Evolutionary conservation across 2,329 filamentous ascomycete genomes (phyloP).

Genomic region (Cordyceps farinosa): DNA sequence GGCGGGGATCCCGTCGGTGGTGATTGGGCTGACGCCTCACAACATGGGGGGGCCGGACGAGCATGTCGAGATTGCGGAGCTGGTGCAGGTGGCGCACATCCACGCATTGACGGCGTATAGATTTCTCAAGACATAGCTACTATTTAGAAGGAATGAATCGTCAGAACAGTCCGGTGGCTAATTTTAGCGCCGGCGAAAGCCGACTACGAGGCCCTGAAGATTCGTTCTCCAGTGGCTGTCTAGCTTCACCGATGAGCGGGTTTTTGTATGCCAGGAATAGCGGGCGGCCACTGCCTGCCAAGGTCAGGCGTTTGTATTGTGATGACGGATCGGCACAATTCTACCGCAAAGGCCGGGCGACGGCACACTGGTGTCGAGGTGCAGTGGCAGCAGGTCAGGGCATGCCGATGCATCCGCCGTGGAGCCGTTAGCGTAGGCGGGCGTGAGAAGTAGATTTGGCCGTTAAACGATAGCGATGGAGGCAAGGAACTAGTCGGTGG

Average conservation of each 20-base stretch:
- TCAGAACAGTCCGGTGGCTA: neutral
- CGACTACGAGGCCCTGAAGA: neutral
- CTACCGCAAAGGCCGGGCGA: neutral
- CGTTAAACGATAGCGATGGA: neutral
- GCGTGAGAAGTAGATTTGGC: neutral
- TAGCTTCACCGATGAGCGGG: too few relatives aligned
- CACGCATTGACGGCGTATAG: conserved; percentile 17
- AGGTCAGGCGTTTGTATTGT: too few relatives aligned
- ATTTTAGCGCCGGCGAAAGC: too few relatives aligned
- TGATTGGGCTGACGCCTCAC: conserved; percentile 19
- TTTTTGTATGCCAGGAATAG: too few relatives aligned
- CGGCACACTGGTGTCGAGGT: neutral
- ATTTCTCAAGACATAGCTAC: neutral
- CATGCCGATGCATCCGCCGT: conserved; percentile 4
- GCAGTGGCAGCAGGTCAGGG: neutral
- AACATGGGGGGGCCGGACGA: conserved; percentile 20
- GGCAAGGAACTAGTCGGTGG: too few relatives aligned
- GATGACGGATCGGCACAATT: neutral
- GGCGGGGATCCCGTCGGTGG: conserved; percentile 17
- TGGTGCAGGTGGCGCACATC: conserved; percentile 19
- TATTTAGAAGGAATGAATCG: too few relatives aligned
- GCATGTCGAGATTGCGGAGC: conserved; percentile 16
- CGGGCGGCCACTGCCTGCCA: too few relatives aligned
- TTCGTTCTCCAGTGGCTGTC: neutral
- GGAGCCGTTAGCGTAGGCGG: neutral